Percentiles rank a stretch among this genome's conserved stretches.
phyloP scores from a whole-genome alignment of 169 alveolate species.

The Plasmodium berghei region DNA sequence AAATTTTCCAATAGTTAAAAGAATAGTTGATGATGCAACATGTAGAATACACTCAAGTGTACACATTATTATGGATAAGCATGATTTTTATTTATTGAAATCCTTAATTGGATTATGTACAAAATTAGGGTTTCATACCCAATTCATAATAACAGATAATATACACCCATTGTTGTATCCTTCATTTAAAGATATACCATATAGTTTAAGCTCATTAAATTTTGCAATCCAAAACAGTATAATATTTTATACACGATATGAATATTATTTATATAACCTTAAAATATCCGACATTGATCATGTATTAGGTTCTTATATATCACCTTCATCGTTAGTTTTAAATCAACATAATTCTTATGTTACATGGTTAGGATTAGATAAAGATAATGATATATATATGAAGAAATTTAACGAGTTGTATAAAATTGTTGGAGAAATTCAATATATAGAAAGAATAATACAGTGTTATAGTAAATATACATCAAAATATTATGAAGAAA shows the following conservation, averaged over 20 bases:
- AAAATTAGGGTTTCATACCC: slow-evolving; percentile 63
- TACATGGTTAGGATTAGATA: slow-evolving; percentile 58
- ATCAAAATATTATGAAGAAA: slow-evolving; percentile 46
- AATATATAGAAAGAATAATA: slow-evolving; percentile 68
- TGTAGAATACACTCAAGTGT: slow-evolving; percentile 75
- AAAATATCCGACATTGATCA: slow-evolving; percentile 56
- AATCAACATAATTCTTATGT: slow-evolving; percentile 44
- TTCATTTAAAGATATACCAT: slow-evolving; percentile 27
- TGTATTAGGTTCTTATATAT: slow-evolving; percentile 36
- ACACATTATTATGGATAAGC: slow-evolving; percentile 58
- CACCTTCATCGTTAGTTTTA: slow-evolving; percentile 28
- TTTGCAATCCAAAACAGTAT: slow-evolving; percentile 39
- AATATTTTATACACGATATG: slow-evolving; percentile 45
- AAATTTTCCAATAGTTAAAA: slow-evolving; percentile 22
- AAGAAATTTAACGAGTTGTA: slow-evolving; percentile 58
- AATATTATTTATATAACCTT: slow-evolving; percentile 37
- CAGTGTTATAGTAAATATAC: slow-evolving; percentile 67
- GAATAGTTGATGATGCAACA: slow-evolving; percentile 55
- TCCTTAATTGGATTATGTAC: slow-evolving; percentile 68
- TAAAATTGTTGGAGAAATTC: slow-evolving; percentile 12
- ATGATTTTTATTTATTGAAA: slow-evolving; percentile 49
- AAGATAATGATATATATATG: slow-evolving; percentile 40
- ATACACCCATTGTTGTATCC: slow-evolving; percentile 59
- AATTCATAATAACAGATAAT: slow-evolving; percentile 65
- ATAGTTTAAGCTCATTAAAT: slow-evolving; percentile 54